A percentile compares a stretch with the other conserved stretches of the same genome.
phyloP scores from a whole-genome alignment of 495 filamentous ascomycete species.

The Aspergillus heteromorphus region DNA sequence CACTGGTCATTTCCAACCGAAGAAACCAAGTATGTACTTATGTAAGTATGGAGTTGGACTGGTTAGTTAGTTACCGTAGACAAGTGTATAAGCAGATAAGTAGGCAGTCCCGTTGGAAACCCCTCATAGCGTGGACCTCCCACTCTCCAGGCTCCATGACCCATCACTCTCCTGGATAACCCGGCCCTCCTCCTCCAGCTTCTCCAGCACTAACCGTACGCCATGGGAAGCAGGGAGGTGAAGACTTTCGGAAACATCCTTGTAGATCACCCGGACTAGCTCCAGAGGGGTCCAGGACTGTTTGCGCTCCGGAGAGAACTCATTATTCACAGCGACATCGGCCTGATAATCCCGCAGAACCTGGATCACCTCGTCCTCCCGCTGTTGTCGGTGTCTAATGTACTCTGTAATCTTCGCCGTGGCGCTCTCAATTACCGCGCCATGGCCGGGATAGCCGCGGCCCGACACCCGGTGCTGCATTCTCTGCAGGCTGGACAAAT shows the following conservation, averaged over 20 bases:
- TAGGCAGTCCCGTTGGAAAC: no score
- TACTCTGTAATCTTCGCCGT: slow-evolving; percentile 68
- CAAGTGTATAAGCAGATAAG: no score
- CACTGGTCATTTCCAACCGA: no score
- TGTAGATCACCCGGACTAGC: slow-evolving; percentile 81
- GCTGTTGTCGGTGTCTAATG: slow-evolving; percentile 68
- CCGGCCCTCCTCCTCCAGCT: slow-evolving; percentile 63
- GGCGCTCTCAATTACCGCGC: slow-evolving; percentile 65
- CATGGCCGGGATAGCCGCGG: slow-evolving; percentile 86
- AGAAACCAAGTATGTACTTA: no score
- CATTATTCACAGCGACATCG: slow-evolving; percentile 26
- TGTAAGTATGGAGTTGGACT: no score
- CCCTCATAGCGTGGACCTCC: slow-evolving; percentile 28
- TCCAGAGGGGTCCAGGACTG: slow-evolving; percentile 63
- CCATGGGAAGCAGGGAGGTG: slow-evolving; percentile 67
- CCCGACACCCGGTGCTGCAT: slow-evolving; percentile 64
- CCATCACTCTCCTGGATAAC: slow-evolving; percentile 46
- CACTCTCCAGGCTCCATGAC: slow-evolving; percentile 46
- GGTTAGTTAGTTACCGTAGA: no score
- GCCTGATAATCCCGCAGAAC: slow-evolving; percentile 48
- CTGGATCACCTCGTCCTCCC: slow-evolving; percentile 76
- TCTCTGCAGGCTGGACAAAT: slow-evolving; percentile 64
- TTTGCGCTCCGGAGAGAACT: slow-evolving; percentile 28
- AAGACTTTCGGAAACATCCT: slow-evolving; percentile 67
- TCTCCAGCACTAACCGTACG: slow-evolving; percentile 48